Evolutionary conservation across 2,329 filamentous ascomycete genomes (phyloP).

Genomic region (Aspergillus candidus): DNA sequence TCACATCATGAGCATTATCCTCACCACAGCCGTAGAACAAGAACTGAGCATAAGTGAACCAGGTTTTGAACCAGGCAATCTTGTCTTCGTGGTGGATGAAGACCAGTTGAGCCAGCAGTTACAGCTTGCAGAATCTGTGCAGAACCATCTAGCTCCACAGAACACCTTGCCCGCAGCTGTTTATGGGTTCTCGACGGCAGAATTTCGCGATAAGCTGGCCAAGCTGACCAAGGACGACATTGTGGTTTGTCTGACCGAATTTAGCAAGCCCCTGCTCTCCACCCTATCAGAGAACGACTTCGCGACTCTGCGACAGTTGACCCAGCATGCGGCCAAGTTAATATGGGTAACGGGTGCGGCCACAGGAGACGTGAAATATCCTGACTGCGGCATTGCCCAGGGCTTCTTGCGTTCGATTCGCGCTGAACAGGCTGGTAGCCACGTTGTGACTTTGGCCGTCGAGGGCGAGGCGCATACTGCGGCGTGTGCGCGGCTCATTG

Average conservation of each 20-base stretch:
- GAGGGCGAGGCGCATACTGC: not conserved
- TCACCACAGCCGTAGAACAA: slow-evolving; percentile 10
- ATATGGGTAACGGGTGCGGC: slow-evolving; percentile 5
- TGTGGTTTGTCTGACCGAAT: too few relatives aligned
- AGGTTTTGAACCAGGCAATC: too few relatives aligned
- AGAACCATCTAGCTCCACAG: not conserved
- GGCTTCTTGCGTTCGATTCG: slow-evolving; percentile 11
- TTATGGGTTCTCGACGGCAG: too few relatives aligned
- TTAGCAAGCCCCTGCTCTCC: too few relatives aligned
- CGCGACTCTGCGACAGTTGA: slow-evolving; percentile 1
- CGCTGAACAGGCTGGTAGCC: slow-evolving; percentile 6
- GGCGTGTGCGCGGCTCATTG: not conserved
- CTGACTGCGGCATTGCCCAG: slow-evolving; percentile 2
- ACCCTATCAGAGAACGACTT: not conserved
- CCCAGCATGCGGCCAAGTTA: not conserved
- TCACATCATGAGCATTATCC: slow-evolving; percentile 10
- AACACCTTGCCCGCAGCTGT: too few relatives aligned
- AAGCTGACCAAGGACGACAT: too few relatives aligned
- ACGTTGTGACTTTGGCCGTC: slow-evolving; percentile 4
- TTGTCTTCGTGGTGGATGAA: slow-evolving; percentile 1
- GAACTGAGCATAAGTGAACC: slow-evolving; percentile 1
- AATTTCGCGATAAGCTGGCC: too few relatives aligned
- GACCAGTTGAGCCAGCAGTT: slow-evolving; percentile 1
- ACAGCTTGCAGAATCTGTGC: not conserved
- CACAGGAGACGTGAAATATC: not conserved